Conservation (phyloP, 2,329 filamentous ascomycete genomes). For the Coniella vitis region DNA sequence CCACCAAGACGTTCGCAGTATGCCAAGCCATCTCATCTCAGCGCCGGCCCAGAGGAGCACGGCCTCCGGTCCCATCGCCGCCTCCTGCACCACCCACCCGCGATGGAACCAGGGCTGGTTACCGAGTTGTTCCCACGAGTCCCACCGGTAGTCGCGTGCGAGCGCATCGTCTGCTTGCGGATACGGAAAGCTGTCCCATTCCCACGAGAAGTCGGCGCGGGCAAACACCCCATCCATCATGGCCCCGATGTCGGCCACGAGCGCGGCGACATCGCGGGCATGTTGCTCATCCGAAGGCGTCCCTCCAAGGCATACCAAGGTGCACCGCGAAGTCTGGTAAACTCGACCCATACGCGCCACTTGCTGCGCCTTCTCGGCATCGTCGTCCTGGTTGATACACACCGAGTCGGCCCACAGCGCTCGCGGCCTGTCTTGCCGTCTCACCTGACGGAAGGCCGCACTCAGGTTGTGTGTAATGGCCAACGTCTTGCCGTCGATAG, state of each 20-base stretch:
- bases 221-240: not conserved
- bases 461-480: not conserved
- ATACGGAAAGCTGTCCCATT: slow-evolving; percentile 2
- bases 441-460: not conserved
- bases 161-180: not conserved
- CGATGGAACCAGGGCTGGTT: not conserved
- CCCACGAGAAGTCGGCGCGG: not conserved
- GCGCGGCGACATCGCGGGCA: not conserved
- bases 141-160: not conserved
- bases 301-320: not conserved
- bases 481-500: not conserved
- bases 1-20: not conserved
- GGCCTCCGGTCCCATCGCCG: not conserved
- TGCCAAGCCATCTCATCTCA: not conserved
- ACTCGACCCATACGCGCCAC: not conserved
- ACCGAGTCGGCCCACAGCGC: not conserved
- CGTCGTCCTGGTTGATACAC: not conserved
- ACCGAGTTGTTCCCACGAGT: not conserved
- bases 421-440: not conserved
- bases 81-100: slow-evolving; percentile 9
- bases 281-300: not conserved
- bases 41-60: slow-evolving; percentile 1
- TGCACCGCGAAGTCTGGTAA: not conserved
- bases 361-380: not conserved
- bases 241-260: not conserved